phyloP scores from a whole-genome alignment of 129 eudicot species.

The Ambrosia trifida region DNA sequence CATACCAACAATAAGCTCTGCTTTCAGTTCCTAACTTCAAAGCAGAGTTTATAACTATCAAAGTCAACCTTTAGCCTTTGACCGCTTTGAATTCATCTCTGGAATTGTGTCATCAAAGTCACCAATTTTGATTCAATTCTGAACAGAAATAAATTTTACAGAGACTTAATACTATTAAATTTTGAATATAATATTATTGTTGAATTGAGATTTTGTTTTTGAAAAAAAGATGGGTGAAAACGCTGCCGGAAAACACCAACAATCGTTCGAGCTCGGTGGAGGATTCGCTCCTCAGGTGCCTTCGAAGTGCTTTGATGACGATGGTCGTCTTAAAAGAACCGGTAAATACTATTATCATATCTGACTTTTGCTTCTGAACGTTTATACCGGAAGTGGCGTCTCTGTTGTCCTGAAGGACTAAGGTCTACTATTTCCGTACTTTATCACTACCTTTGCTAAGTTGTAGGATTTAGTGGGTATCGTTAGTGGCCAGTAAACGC shows the following conservation, averaged over 20 bases:
- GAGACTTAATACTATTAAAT: neutral
- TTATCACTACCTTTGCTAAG: too few relatives aligned
- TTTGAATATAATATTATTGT: neutral
- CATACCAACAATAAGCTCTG: slow-evolving; percentile 1
- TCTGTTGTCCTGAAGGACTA: too few relatives aligned
- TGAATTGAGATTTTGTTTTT: neutral
- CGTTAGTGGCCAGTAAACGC: too few relatives aligned
- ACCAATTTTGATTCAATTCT: neutral
- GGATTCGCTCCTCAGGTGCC: slow-evolving; percentile 42
- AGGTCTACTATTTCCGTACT: too few relatives aligned
- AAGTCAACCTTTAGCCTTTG: neutral
- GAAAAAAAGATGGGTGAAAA: slow-evolving; percentile 39
- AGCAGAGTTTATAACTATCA: neutral
- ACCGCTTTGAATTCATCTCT: neutral
- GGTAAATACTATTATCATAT: slow-evolving; percentile 33
- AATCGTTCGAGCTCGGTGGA: slow-evolving; percentile 50
- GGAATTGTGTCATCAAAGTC: neutral
- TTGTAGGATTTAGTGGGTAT: too few relatives aligned
- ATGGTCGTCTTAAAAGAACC: slow-evolving; percentile 66
- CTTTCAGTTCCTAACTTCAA: slow-evolving; percentile 2
- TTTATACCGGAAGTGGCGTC: neutral
- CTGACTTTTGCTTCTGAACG: neutral
- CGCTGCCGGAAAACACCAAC: slow-evolving; percentile 32
- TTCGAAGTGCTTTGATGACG: slow-evolving; percentile 66
- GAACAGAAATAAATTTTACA: neutral